Evolutionary conservation across 2,329 filamentous ascomycete species (phyloP).

Genomic region (Diaporthe destruens): DNA sequence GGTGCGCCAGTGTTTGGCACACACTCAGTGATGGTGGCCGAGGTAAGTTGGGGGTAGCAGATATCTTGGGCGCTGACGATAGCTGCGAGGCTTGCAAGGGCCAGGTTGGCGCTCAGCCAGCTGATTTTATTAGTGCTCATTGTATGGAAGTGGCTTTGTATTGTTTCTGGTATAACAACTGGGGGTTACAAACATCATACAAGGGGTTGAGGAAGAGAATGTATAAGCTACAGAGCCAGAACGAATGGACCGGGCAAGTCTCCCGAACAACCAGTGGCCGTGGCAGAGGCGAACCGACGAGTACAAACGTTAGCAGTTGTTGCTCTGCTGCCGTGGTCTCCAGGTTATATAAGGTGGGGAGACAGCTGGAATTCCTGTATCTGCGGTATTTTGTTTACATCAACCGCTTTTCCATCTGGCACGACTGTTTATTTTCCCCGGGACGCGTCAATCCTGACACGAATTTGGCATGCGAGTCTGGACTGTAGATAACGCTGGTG

Average conservation of each 20-base stretch:
- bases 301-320: background rate
- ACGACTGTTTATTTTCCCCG: background rate
- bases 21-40: conserved; percentile 1
- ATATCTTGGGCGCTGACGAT: background rate
- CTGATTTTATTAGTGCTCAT: background rate
- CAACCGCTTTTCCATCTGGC: background rate
- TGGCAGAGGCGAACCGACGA: background rate
- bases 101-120: background rate
- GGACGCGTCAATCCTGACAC: background rate
- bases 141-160: background rate
- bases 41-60: background rate
- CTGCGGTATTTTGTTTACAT: background rate
- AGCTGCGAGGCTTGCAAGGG: background rate
- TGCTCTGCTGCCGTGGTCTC: background rate
- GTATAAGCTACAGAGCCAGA: background rate
- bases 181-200: background rate
- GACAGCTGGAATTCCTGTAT: background rate
- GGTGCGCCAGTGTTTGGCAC: background rate
- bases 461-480: background rate
- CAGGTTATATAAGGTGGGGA: background rate
- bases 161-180: background rate
- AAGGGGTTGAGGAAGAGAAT: background rate
- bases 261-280: background rate
- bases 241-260: background rate
- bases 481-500: background rate